Evolutionary conservation across 768 basidiomycete species (phyloP).

Genomic region (Suillus hirtellus): DNA sequence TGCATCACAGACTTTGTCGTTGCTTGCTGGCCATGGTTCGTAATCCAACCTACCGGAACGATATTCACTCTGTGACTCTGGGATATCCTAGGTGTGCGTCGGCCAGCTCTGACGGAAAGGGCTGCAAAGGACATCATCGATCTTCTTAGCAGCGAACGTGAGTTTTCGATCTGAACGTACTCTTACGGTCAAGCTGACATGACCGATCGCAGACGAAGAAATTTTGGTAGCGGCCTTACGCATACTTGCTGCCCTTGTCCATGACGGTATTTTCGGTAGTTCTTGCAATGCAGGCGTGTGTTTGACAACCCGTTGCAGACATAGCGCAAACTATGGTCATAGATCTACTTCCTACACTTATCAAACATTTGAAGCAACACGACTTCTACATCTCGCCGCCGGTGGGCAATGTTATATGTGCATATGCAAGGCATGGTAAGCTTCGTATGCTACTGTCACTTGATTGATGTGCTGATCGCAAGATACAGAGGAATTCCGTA

Average conservation of each 20-base stretch:
- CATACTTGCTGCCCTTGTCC: conserved; percentile 11
- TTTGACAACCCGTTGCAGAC: not conserved
- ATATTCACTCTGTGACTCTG: not conserved
- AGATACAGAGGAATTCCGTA: not conserved
- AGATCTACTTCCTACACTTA: not conserved
- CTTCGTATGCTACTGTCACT: no score
- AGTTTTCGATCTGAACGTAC: no score
- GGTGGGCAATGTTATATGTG: conserved; percentile 9
- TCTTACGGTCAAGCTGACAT: no score
- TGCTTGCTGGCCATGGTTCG: not conserved
- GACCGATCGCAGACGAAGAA: not conserved
- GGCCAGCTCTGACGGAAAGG: not conserved
- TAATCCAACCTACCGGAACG: not conserved
- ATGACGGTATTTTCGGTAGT: not conserved
- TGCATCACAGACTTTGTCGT: conserved; percentile 4
- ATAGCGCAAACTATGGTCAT: not conserved
- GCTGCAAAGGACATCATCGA: not conserved
- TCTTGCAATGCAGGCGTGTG: not conserved
- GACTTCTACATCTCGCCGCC: conserved; percentile 12
- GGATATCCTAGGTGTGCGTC: not conserved
- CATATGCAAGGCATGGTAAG: conserved; percentile 1
- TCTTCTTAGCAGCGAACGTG: conserved; percentile 2
- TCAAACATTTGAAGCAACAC: conserved; percentile 4
- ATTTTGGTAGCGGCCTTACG: conserved; percentile 7
- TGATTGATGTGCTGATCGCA: not conserved